phyloP scores from a whole-genome alignment of 352 stramenopile species.

The Pythium biforme region DNA sequence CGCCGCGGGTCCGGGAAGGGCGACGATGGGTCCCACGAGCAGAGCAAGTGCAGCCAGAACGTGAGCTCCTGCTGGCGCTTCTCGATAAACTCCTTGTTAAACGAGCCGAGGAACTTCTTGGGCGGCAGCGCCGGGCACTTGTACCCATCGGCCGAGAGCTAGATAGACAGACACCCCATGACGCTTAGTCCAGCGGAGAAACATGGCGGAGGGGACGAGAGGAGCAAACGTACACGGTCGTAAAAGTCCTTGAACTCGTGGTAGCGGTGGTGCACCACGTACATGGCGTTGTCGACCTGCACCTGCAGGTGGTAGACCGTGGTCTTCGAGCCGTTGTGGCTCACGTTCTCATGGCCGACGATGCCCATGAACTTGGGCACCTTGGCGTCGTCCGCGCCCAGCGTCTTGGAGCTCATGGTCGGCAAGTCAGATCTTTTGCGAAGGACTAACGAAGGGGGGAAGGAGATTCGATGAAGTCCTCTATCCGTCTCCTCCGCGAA shows the following conservation, averaged over 20 bases:
- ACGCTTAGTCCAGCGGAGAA: not conserved
- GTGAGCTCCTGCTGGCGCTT: conserved; percentile 87
- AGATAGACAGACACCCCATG: not conserved
- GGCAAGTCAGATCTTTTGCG: not conserved
- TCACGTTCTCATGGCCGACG: conserved; percentile 86
- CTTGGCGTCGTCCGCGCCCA: conserved; percentile 45
- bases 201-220: not conserved
- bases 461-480: conserved; percentile 2
- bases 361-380: conserved; percentile 81
- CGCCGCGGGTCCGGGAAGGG: conserved; percentile 57
- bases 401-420: conserved; percentile 37
- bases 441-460: not conserved
- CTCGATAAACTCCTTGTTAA: conserved; percentile 90
- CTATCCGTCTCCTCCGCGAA: not conserved
- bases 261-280: conserved; percentile 80
- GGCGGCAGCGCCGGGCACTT: conserved; percentile 78
- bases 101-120: conserved; percentile 88
- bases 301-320: conserved; percentile 87
- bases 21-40: conserved; percentile 65
- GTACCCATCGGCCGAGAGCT: conserved; percentile 73
- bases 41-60: conserved; percentile 85
- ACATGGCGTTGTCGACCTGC: conserved; percentile 73
- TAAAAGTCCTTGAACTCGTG: conserved; percentile 89
- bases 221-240: conserved; percentile 56
- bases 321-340: conserved; percentile 84